Base-by-base conservation (phyloP, 768 basidiomycete species). In the Phanerochaete sordida region DNA sequence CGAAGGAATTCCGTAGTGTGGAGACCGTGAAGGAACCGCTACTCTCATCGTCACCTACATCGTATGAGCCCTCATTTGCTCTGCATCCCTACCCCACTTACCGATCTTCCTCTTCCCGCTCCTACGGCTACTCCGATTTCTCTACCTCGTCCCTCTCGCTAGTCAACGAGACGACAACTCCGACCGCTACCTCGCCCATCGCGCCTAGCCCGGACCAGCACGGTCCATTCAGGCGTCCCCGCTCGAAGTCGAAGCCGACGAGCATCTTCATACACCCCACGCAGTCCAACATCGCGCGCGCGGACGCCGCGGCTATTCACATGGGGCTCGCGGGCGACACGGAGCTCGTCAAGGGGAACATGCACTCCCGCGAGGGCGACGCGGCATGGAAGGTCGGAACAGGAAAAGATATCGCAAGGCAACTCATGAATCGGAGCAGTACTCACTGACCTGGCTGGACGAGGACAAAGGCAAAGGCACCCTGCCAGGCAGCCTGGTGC, bases 221-320 rank as follows among this genome's bases (percentile, higher is more conserved):
- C 7, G 50, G 2, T 24, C 19, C 68, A 2, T 61, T 62, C 48
- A 71, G 73, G 8, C 79, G 78, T 19, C 72, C 77, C 16, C 81
- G 81, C 58, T 74, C 79, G 15, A 82, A 74, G 69, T 79, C 82
- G 48, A 86, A 84, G 66, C 84, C 86, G 2, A 64, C 60, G 12
- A 72, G 68, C 37, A 83, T 88, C 53, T 83, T 82, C 64, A 87
- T 88, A 52, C 86, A 88, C 65, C 86, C 88, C 1, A 71, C 70
- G 45, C 69, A 84, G 45, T 87, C 85, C 37, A 87, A 87, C 66
- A 66, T 86, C 62, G 85, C 85, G 6, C 84, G 87, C 35, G 87
- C 87, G 2, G 86, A 88, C 60, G 84, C 81, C 9, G 77, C 73
- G n/a, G 84, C 84, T 0, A 69, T 81, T 48, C 78, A 83, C 64